Conservation (phyloP, 2,329 filamentous ascomycete genomes). For the Emmonsiellopsis sp. region DNA sequence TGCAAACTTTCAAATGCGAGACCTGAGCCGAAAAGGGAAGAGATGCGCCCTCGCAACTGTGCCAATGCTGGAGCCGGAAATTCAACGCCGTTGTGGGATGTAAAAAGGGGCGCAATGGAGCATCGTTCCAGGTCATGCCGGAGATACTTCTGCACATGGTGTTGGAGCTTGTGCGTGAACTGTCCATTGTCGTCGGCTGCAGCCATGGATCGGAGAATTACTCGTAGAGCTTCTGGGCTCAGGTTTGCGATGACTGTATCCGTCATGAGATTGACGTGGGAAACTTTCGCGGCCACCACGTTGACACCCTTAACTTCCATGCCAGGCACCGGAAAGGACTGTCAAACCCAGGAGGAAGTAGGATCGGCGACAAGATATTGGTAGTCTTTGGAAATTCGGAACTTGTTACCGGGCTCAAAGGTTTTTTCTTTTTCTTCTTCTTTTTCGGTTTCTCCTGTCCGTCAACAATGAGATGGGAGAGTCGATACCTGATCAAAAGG, state of each 20-base stretch:
- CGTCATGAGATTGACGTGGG: constrained; percentile 12
- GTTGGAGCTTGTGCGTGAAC: constrained; percentile 3
- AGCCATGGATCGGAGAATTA: constrained; percentile 9
- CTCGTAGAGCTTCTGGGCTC: constrained; percentile 5
- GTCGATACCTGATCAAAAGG: too few relatives aligned
- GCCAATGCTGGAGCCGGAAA: constrained; percentile 5
- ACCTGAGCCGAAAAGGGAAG: constrained; percentile 6
- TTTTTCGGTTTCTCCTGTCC: too few relatives aligned
- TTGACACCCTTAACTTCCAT: not conserved
- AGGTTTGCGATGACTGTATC: constrained; percentile 10
- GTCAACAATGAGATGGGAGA: too few relatives aligned
- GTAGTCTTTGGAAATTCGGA: too few relatives aligned
- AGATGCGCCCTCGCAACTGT: constrained; percentile 3
- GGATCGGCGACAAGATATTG: not conserved
- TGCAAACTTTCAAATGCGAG: constrained; percentile 7
- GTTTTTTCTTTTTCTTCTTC: too few relatives aligned
- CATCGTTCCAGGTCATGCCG: constrained; percentile 4
- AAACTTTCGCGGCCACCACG: constrained; percentile 4
- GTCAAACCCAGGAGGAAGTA: too few relatives aligned
- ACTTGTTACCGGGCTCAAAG: too few relatives aligned
- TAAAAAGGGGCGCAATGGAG: not conserved
- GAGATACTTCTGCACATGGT: constrained; percentile 7
- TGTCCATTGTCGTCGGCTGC: constrained; percentile 9
- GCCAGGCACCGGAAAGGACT: not conserved
- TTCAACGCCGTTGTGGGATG: not conserved